Base-by-base conservation (phyloP, 108 stramenopile species). In the Discostella stelligeroides region DNA sequence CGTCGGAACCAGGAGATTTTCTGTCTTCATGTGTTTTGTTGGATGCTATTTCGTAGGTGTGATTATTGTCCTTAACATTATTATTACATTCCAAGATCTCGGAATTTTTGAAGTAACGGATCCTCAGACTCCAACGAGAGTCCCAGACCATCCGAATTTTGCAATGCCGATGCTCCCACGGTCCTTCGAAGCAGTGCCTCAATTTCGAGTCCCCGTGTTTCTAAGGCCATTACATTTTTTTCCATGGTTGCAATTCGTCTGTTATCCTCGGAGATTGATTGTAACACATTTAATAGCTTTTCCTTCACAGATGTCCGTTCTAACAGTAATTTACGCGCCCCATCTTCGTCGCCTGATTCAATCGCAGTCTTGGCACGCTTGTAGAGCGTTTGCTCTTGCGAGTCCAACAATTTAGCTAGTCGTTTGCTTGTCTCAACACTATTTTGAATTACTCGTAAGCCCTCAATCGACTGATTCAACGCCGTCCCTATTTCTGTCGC, bases 81-180 rank as follows among this genome's bases (percentile, higher is more conserved):
- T 34, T 45, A 10, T 58, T 58, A 38, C 34, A 89, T 88, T 17
- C 90, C 92, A 38, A 87, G n/a, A 67, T 94, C 92, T 15, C 73
- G 61, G 69, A 94, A 94, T 60, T 91, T 88, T 55, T 83, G 56
- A 13, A 94, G 68, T 46, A 94, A 62, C 1, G 92, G 92, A 74
- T 94, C 92, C 65, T 90, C 88, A 1, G 24, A 37, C 14, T 82
- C 62, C 40, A 91, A 57, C 9, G 89, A 81, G 9, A 90, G 62
- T 2, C 69, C 75, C 53, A 73, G 25, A 42, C 24, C 42, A 40
- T 77, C 18, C 18, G 80, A 64, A 64, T 75, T 76, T 43, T 70
- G 68, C 48, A 82, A 61, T 13, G 84, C 61, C 39, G 86, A 84
- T 12, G 93, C 88, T 5, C 87, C 88, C 46, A 90, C 81, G 41